Conservation (phyloP, 768 basidiomycete species). For the Pholiota molesta region DNA sequence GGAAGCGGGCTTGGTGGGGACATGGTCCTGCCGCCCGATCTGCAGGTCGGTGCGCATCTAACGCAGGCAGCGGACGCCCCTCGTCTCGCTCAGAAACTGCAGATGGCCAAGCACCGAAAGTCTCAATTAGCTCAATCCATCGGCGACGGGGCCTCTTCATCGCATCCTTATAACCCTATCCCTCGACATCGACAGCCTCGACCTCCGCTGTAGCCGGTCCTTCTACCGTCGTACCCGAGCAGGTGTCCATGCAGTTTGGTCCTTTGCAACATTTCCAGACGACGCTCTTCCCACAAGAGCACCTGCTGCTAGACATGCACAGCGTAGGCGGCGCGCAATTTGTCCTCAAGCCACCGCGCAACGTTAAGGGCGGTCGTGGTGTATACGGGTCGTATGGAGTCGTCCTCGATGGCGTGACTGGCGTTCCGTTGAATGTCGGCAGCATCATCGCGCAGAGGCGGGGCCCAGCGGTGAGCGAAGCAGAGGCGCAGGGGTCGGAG, state of each 20-base stretch:
- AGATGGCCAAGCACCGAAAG: neutral
- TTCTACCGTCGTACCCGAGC: neutral
- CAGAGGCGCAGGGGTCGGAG: neutral
- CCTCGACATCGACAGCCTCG: neutral
- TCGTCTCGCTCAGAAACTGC: neutral
- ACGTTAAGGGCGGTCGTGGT: constrained; percentile 7
- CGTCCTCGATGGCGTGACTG: neutral
- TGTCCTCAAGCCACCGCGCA: constrained; percentile 22
- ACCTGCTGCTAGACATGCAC: constrained; percentile 12
- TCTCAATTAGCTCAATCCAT: neutral
- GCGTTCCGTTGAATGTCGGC: neutral
- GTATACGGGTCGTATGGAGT: neutral
- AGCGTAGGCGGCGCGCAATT: constrained; percentile 26
- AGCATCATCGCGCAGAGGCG: neutral
- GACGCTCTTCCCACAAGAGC: constrained; percentile 16
- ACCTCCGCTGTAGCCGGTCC: neutral
- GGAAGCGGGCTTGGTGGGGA: neutral
- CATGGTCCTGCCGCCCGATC: neutral
- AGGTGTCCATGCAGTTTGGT: constrained; percentile 2
- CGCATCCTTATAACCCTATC: neutral
- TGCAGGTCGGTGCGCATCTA: neutral
- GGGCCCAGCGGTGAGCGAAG: neutral
- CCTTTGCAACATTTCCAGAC: constrained; percentile 1
- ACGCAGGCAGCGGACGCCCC: neutral
- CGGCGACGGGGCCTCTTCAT: neutral